Base-by-base conservation (phyloP, 2,329 filamentous ascomycete species). In the Aspergillus phoenicis region DNA sequence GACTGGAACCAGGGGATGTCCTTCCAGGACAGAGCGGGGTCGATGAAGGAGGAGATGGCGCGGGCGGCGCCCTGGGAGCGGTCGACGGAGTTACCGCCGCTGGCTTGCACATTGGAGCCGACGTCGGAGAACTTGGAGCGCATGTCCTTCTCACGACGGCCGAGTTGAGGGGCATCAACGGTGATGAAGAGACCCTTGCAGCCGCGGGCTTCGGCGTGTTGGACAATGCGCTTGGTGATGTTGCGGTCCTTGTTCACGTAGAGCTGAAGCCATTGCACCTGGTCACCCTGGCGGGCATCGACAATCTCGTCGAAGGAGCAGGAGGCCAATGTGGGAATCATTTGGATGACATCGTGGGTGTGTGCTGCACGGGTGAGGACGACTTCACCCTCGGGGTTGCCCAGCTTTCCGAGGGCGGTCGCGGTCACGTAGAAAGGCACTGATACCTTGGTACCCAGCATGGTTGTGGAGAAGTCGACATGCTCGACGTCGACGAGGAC, bases 121-220 rank as follows among this genome's bases (percentile, higher is more conserved):
- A 85, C 85, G 68, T 97, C 94, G 39, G 86, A 87, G 74, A 96
- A 96, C 78, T 98, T 98, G 66, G 85, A 87, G 41, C 95, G 91
- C 95, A 98, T 98, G 76, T 98, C 95, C 82, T 98, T 99, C 78
- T 99, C 95, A 67, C 95, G 85, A 41, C 95, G 88, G 45, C 95
- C 95, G 22, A 99, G 88, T 78, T 98, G 94, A 5, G 95, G 95
- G 56, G 95, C 95, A 76, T 99, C 95, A 58, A 99, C 95, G 2
- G 95, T 99, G 80, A 99, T 97, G 83, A 99, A 99, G 17, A 99
- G 87, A 8, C 90, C 95, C 79, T 91, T 95, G 84, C 95, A 98
- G 28, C 95, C 95, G 59, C 95, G 89, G 72, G 82, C 82, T 80
- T 99, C 95, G 62, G 95, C 95, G 78, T 98, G 92, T 79, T 94